Evolutionary conservation across 116 monocot genomes (phyloP).

Genomic region (Trichopus zeylanicus): DNA sequence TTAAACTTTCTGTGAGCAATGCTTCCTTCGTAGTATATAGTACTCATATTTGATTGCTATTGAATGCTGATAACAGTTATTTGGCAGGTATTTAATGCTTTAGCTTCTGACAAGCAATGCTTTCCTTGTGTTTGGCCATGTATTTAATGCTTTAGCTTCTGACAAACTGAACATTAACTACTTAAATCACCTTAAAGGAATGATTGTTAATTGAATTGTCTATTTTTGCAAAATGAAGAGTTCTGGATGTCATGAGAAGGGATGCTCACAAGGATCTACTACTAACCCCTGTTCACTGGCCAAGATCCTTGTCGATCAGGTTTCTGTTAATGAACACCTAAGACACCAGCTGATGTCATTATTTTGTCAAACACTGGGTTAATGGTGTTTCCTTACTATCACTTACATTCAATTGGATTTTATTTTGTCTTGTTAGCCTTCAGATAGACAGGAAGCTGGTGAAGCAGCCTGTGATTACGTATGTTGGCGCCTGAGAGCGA

Average conservation of each 20-base stretch:
- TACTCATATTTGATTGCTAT: background rate
- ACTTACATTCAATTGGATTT: constrained; percentile 15
- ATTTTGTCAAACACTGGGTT: no score
- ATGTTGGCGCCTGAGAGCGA: constrained; percentile 91
- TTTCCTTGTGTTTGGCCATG: no score
- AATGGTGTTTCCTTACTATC: background rate
- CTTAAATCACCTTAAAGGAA: no score
- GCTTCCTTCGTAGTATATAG: background rate
- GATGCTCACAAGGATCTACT: constrained; percentile 67
- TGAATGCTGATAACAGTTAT: background rate
- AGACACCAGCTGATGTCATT: no score
- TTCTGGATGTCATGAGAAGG: constrained; percentile 49
- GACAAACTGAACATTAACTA: background rate
- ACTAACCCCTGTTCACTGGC: constrained; percentile 60
- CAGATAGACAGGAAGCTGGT: constrained; percentile 96
- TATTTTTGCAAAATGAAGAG: constrained; percentile 40
- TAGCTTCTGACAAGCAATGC: no score
- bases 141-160: no score
- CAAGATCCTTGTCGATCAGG: constrained; percentile 75
- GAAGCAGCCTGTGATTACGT: constrained; percentile 94
- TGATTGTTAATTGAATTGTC: background rate
- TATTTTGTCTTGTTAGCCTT: constrained; percentile 48
- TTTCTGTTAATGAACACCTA: constrained; percentile 20
- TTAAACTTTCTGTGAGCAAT: constrained; percentile 64
- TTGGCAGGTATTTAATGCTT: constrained; percentile 59